Conservation (phyloP, 352 stramenopile genomes). For the Thraustochytrium striatum region DNA sequence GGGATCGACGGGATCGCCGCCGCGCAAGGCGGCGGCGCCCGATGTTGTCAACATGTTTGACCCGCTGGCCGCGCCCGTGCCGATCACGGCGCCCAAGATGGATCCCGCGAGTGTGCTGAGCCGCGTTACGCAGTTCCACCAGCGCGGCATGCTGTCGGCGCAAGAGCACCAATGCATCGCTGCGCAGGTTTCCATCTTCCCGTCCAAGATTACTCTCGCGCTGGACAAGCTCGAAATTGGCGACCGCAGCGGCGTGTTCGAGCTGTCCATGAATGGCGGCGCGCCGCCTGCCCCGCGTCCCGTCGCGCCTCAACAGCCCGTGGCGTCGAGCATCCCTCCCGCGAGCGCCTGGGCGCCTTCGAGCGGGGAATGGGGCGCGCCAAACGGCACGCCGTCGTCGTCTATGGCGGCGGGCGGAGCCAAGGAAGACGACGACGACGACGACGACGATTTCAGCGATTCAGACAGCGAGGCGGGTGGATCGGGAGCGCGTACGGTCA, state of each 20-base stretch:
- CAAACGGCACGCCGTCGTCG: neutral
- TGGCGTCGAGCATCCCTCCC: neutral
- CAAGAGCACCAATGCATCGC: neutral
- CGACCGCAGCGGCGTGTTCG: neutral
- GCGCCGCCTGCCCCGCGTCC: neutral
- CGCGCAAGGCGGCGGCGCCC: neutral
- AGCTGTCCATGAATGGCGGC: neutral
- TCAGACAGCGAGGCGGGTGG: neutral
- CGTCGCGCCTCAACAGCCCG: neutral
- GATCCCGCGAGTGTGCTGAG: neutral
- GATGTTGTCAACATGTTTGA: neutral
- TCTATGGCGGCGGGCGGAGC: neutral
- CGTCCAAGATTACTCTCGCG: neutral
- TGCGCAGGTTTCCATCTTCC: neutral
- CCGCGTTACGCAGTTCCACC: neutral
- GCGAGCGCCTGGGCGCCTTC: neutral
- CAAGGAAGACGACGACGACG: neutral
- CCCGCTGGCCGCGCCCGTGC: neutral
- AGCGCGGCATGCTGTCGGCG: neutral
- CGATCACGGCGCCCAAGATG: neutral
- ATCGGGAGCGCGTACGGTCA: neutral
- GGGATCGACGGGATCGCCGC: neutral
- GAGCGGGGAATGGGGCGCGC: neutral
- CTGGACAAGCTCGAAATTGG: conserved; percentile 11
- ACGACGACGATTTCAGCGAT: neutral